Conservation (phyloP, 108 stramenopile species). For the Nitzschia putrida region DNA sequence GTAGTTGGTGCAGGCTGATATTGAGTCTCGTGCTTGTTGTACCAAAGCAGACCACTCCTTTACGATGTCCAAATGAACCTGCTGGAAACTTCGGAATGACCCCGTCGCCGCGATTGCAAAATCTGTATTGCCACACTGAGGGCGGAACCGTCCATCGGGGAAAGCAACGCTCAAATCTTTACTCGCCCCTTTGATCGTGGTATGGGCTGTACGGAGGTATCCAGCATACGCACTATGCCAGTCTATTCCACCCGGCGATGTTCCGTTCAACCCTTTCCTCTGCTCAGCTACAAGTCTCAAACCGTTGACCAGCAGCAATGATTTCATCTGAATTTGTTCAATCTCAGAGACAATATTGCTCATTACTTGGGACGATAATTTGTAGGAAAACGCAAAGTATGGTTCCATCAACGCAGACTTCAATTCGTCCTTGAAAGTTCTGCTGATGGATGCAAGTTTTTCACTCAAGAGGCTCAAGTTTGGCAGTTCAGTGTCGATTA, state of each 20-base stretch:
- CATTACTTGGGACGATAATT: neutral
- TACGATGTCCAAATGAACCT: constrained; percentile 21
- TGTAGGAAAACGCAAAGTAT: constrained; percentile 17
- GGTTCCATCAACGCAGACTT: constrained; percentile 23
- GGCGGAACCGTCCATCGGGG: constrained; percentile 20
- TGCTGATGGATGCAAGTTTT: neutral
- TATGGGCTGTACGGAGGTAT: constrained; percentile 3
- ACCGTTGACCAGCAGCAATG: constrained; percentile 4
- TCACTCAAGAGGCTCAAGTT: neutral
- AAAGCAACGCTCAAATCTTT: constrained; percentile 6
- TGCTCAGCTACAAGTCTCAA: neutral
- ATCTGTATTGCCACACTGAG: constrained; percentile 6
- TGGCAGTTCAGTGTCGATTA: neutral
- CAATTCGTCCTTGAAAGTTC: constrained; percentile 15
- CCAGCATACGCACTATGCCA: neutral
- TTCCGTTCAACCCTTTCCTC: too few relatives aligned
- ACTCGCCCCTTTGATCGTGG: neutral
- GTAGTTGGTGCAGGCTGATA: neutral
- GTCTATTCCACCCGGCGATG: too few relatives aligned
- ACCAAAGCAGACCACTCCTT: constrained; percentile 14
- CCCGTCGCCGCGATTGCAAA: constrained; percentile 20
- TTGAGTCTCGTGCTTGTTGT: neutral
- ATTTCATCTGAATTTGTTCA: neutral
- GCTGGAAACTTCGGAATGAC: constrained; percentile 26
- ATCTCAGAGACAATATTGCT: constrained; percentile 11